phyloP scores from a whole-genome alignment of 139 green algal species.

The Edaphochlamys debaryana region DNA sequence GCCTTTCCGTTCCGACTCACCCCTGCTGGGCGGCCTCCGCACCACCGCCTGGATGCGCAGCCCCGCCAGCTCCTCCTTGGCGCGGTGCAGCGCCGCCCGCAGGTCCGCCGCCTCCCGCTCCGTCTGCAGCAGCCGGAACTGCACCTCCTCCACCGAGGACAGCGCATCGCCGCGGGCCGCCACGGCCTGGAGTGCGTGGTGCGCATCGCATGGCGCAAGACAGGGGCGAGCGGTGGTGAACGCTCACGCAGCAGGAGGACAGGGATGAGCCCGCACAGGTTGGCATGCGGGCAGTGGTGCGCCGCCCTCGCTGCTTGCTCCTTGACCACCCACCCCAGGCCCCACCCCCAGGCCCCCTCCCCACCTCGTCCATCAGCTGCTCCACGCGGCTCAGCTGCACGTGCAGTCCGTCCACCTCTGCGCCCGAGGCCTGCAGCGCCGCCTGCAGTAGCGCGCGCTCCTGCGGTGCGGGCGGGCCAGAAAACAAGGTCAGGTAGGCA shows the following conservation, averaged over 20 bases:
- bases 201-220: no score
- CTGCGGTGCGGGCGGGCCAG: no score
- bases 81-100: background rate
- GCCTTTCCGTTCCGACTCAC: background rate
- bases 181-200: background rate
- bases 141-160: constrained; percentile 14
- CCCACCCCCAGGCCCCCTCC: no score
- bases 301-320: no score
- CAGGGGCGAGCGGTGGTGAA: no score
- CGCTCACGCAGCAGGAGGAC: no score
- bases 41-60: background rate
- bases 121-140: constrained; percentile 26
- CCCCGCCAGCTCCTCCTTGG: constrained; percentile 23
- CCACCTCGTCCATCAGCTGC: constrained; percentile 39
- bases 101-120: constrained; percentile 21
- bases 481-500: no score
- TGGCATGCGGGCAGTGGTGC: no score
- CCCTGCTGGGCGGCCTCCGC: constrained; percentile 23
- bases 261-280: no score
- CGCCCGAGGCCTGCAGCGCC: background rate
- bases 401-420: constrained; percentile 16
- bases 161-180: constrained; percentile 18
- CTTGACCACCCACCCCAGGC: no score
- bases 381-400: constrained; percentile 23
- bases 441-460: constrained; percentile 11